A percentile compares a stretch with the other conserved stretches of the same genome.
These are phyloP conservation scores for Hyaloperonospora arabidopsidis DNA, from an alignment of 352 stramenopile species.

Conservation along the genomic window DNA sequence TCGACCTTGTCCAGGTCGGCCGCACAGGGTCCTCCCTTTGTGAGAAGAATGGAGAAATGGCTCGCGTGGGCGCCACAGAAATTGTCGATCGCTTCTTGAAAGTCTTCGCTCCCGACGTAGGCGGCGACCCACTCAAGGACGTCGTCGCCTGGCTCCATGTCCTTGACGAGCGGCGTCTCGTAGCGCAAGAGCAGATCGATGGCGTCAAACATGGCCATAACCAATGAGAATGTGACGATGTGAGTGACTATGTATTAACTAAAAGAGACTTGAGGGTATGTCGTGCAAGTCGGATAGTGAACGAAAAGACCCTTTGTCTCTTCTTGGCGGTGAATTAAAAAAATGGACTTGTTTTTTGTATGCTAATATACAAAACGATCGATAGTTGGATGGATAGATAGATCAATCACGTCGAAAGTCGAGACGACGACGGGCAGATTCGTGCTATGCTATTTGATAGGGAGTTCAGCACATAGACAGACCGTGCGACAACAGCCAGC, in stretches of 20 bases:
- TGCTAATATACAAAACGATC: constrained; percentile 3
- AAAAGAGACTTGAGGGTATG: no score
- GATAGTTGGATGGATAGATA: no score
- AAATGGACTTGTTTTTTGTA: constrained; percentile 15
- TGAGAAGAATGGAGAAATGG: constrained; percentile 57
- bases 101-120: constrained; percentile 61
- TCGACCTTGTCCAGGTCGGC: constrained; percentile 59
- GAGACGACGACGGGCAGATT: constrained; percentile 19
- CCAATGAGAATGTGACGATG: no score
- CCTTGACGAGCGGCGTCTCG: constrained; percentile 72
- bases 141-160: constrained; percentile 74
- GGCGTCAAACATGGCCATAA: constrained; percentile 58
- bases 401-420: constrained; percentile 1
- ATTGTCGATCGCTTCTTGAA: constrained; percentile 52
- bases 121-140: constrained; percentile 76
- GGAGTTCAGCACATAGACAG: constrained; percentile 2
- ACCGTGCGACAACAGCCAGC: neutral
- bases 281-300: constrained; percentile 6
- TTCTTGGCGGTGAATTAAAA: constrained; percentile 11
- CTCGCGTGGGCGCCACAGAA: constrained; percentile 56
- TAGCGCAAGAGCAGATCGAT: constrained; percentile 74
- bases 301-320: constrained; percentile 12
- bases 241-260: no score
- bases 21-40: constrained; percentile 48
- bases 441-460: constrained; percentile 5